Conservation (phyloP, 225 moss, liverwort and hornwort genomes). For the Neckera pumila region DNA sequence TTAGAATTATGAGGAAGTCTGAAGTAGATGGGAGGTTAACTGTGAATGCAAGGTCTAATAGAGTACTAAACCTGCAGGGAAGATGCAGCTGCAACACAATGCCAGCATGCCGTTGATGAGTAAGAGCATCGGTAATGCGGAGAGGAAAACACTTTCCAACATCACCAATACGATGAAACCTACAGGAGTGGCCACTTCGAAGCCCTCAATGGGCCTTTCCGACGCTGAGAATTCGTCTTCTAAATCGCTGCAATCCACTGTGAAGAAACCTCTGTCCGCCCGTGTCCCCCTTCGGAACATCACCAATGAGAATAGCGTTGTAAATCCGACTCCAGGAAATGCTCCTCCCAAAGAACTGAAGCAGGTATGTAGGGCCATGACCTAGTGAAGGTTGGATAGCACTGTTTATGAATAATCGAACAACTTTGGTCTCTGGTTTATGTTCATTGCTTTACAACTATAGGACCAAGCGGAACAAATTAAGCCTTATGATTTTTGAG, state of each 20-base stretch:
- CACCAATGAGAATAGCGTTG: conserved; percentile 28
- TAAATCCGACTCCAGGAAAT: conserved; percentile 15
- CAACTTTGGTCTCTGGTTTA: neutral
- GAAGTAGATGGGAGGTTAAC: neutral
- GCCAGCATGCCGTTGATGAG: conserved; percentile 12
- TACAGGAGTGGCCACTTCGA: conserved; percentile 7
- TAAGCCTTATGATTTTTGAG: neutral
- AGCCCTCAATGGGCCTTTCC: conserved; percentile 7
- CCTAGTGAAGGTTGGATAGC: neutral
- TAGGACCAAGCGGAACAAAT: neutral
- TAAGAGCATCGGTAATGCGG: conserved; percentile 10
- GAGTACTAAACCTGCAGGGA: conserved; percentile 16
- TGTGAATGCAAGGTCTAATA: neutral
- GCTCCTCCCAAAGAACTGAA: conserved; percentile 31
- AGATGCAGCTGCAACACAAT: conserved; percentile 30
- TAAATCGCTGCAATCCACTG: conserved; percentile 10
- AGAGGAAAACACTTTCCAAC: conserved; percentile 52
- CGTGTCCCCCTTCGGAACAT: conserved; percentile 57
- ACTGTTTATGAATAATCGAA: neutral
- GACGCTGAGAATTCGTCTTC: conserved; percentile 32
- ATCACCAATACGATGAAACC: conserved; percentile 45
- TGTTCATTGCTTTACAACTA: neutral
- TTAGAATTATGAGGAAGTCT: neutral
- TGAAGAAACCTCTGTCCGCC: conserved; percentile 17
- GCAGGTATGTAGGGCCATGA: conserved; percentile 7